phyloP scores from a whole-genome alignment of 371 early-diverging fungal genomes.

The Apophysomyces trapeziformis region DNA sequence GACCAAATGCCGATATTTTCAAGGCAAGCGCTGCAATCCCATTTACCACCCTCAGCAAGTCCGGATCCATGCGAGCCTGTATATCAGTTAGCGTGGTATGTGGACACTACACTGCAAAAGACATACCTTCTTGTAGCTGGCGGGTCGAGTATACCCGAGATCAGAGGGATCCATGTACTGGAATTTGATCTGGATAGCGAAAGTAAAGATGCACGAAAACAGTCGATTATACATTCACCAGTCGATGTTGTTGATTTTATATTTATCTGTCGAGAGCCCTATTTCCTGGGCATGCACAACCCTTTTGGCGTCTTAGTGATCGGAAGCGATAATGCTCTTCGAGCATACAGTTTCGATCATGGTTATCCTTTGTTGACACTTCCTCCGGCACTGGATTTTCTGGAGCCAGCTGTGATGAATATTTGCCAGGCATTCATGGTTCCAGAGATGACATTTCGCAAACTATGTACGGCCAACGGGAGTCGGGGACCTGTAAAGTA shows the following conservation, averaged over 20 bases:
- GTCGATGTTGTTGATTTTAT: slow-evolving; percentile 57
- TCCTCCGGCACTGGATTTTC: slow-evolving; percentile 53
- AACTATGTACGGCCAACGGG: slow-evolving; percentile 20
- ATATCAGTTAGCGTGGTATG: slow-evolving; percentile 59
- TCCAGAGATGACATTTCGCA: slow-evolving; percentile 27
- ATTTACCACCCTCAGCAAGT: slow-evolving; percentile 19
- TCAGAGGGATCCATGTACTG: slow-evolving; percentile 51
- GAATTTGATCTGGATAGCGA: slow-evolving; percentile 48
- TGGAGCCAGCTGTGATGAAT: slow-evolving; percentile 45
- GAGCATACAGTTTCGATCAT: slow-evolving; percentile 34
- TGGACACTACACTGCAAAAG: slow-evolving; percentile 32
- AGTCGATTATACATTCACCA: slow-evolving; percentile 45
- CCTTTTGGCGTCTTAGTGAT: slow-evolving; percentile 53
- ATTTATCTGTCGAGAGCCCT: slow-evolving; percentile 48
- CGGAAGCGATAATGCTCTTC: slow-evolving; percentile 39
- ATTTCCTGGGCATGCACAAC: slow-evolving; percentile 45
- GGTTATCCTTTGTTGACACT: slow-evolving; percentile 39
- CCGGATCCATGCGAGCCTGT: slow-evolving; percentile 46
- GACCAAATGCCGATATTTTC: slow-evolving; percentile 48
- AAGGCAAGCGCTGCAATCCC: slow-evolving; percentile 46
- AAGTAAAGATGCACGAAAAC: slow-evolving; percentile 45
- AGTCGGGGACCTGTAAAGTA: slow-evolving; percentile 15
- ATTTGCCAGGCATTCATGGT: slow-evolving; percentile 37
- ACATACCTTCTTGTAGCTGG: slow-evolving; percentile 56
- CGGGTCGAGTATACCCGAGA: slow-evolving; percentile 48